Evolutionary conservation across 2,329 filamentous ascomycete species (phyloP).

Genomic region (Lasiodiplodia citricola): DNA sequence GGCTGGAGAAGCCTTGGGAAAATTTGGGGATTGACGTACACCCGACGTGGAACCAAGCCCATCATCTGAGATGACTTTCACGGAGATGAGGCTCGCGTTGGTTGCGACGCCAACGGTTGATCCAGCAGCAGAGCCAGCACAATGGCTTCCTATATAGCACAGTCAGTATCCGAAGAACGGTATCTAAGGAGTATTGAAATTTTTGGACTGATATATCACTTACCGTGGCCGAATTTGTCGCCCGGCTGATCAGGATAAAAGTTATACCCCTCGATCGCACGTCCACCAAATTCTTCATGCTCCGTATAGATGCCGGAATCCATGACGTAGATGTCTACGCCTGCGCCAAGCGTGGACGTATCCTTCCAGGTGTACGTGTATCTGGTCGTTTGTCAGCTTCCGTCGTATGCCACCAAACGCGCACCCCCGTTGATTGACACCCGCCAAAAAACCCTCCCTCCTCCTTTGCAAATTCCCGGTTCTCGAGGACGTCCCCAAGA

Average conservation of each 20-base stretch:
- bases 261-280: constrained; percentile 31
- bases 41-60: constrained; percentile 39
- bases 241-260: constrained; percentile 45
- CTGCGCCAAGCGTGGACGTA: background rate
- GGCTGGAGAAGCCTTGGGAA: background rate
- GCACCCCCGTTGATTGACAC: background rate
- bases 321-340: constrained; percentile 61
- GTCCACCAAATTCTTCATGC: constrained; percentile 41
- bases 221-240: constrained; percentile 42
- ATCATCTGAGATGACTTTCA: constrained; percentile 42
- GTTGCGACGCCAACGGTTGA: constrained; percentile 43
- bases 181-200: background rate
- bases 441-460: background rate
- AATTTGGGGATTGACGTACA: background rate
- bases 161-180: constrained; percentile 16
- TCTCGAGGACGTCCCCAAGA: background rate
- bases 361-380: constrained; percentile 24
- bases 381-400: constrained; percentile 37
- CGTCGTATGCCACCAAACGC: background rate
- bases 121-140: constrained; percentile 42
- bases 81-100: constrained; percentile 42
- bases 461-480: too few relatives aligned
- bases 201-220: background rate
- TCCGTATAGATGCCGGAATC: constrained; percentile 17
- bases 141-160: constrained; percentile 36